A percentile compares a stretch with the other conserved stretches of the same genome.
These are phyloP conservation scores for Dipodascus geniculatus DNA, from an alignment of 805 yeast species.

Conservation along the genomic window DNA sequence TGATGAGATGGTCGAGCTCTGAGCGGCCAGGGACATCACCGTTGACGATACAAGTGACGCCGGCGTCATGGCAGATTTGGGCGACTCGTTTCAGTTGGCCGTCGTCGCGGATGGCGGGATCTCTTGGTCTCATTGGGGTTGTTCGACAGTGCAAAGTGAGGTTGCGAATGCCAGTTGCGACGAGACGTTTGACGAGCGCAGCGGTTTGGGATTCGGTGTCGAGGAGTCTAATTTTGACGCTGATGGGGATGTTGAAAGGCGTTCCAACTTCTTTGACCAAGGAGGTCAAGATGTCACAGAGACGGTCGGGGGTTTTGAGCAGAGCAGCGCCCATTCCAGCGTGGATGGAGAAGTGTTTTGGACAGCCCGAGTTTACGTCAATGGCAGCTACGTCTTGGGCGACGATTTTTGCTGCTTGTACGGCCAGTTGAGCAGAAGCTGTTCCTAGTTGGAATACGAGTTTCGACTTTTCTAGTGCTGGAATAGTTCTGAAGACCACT, in stretches of 20 bases:
- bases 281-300: conserved; percentile 54
- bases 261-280: conserved; percentile 73
- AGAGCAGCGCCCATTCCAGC: conserved; percentile 98
- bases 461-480: conserved; percentile 47
- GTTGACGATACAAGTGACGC: conserved; percentile 68
- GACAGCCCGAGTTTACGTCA: conserved; percentile 94
- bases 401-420: conserved; percentile 71
- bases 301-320: conserved; percentile 64
- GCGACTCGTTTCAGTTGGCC: conserved; percentile 41
- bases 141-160: conserved; percentile 90
- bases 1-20: conserved; percentile 44
- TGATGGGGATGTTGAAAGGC: conserved; percentile 67
- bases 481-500: conserved; percentile 63
- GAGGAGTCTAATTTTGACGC: conserved; percentile 79
- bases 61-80: conserved; percentile 44
- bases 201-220: conserved; percentile 52
- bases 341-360: conserved; percentile 89
- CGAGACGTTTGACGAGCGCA: conserved; percentile 42
- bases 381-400: conserved; percentile 84
- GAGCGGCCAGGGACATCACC: conserved; percentile 53
- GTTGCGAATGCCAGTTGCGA: conserved; percentile 71
- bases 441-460: conserved; percentile 89
- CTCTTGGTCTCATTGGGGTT: conserved; percentile 71
- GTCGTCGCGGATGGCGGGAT: conserved; percentile 64
- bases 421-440: conserved; percentile 72